Evolutionary conservation across 306 rosid genomes (phyloP).

Genomic region (Dalbergia oliveri): DNA sequence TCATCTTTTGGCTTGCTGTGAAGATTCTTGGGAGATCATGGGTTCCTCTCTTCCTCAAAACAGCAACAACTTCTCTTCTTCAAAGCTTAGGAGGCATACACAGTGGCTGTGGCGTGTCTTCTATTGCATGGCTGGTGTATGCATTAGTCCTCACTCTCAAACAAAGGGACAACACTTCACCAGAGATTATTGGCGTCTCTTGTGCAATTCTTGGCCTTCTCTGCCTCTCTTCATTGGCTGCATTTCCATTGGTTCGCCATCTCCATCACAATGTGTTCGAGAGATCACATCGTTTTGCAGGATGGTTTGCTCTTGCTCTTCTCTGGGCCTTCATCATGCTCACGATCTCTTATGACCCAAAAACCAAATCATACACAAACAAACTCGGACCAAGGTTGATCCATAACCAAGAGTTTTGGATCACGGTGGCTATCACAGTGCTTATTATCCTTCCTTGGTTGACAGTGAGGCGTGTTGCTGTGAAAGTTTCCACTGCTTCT

Average conservation of each 20-base stretch:
- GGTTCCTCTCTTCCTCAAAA: slow-evolving; percentile 57
- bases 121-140: slow-evolving; percentile 62
- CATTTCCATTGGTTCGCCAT: slow-evolving; percentile 66
- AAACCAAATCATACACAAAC: slow-evolving; percentile 43
- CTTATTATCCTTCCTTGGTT: slow-evolving; percentile 59
- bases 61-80: slow-evolving; percentile 52
- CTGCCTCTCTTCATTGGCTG: slow-evolving; percentile 58
- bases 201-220: slow-evolving; percentile 59
- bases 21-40: slow-evolving; percentile 50
- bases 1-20: slow-evolving; percentile 53
- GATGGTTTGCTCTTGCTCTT: slow-evolving; percentile 58
- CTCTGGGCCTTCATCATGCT: slow-evolving; percentile 60
- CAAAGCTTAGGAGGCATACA: slow-evolving; percentile 70
- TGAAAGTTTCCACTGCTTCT: slow-evolving; percentile 47
- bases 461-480: slow-evolving; percentile 53
- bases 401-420: slow-evolving; percentile 58
- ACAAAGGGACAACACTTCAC: slow-evolving; percentile 49
- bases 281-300: slow-evolving; percentile 59
- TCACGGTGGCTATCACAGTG: slow-evolving; percentile 51
- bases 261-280: slow-evolving; percentile 66
- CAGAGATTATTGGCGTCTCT: slow-evolving; percentile 50
- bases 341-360: slow-evolving; percentile 49
- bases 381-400: slow-evolving; percentile 37
- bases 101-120: slow-evolving; percentile 64
- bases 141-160: slow-evolving; percentile 53